Percentiles rank a stretch among this genome's conserved stretches.
phyloP scores from a whole-genome alignment of 441 rosid genomes.

The Pelargonium hybrid region DNA sequence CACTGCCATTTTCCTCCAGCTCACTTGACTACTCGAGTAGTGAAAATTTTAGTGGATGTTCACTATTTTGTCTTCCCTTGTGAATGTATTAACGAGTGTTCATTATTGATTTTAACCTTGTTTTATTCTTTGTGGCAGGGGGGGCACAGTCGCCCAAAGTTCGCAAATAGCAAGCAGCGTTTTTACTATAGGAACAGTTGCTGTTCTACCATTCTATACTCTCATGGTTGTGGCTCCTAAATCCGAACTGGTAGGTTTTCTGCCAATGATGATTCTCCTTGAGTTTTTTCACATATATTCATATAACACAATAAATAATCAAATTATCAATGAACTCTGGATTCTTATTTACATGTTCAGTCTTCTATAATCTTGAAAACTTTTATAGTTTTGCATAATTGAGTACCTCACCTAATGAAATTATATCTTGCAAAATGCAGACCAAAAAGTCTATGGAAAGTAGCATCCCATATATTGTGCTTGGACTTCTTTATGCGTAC shows the following conservation, averaged over 20 bases:
- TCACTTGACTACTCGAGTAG: no score
- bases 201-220: conserved; percentile 83
- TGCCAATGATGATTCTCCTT: neutral
- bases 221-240: conserved; percentile 89
- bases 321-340: no score
- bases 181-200: conserved; percentile 62
- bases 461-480: conserved; percentile 46
- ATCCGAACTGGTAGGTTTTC: conserved; percentile 48
- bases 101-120: neutral
- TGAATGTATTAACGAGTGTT: neutral
- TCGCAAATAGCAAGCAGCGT: conserved; percentile 56
- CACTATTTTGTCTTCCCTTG: neutral
- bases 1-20: no score
- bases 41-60: no score
- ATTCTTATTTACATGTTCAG: no score
- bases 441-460: conserved; percentile 66
- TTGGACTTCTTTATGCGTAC: conserved; percentile 57
- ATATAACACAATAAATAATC: no score
- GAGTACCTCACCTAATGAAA: neutral
- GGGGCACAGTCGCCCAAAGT: conserved; percentile 55
- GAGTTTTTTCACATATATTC: neutral
- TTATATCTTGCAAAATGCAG: conserved; percentile 29
- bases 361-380: neutral
- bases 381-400: conserved; percentile 1
- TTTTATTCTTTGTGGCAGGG: neutral